A percentile compares a stretch with the other conserved stretches of the same genome.
Evolutionary conservation across 1,284 basidiomycete species (phyloP).

Genomic region (Malassezia arunalokei): DNA sequence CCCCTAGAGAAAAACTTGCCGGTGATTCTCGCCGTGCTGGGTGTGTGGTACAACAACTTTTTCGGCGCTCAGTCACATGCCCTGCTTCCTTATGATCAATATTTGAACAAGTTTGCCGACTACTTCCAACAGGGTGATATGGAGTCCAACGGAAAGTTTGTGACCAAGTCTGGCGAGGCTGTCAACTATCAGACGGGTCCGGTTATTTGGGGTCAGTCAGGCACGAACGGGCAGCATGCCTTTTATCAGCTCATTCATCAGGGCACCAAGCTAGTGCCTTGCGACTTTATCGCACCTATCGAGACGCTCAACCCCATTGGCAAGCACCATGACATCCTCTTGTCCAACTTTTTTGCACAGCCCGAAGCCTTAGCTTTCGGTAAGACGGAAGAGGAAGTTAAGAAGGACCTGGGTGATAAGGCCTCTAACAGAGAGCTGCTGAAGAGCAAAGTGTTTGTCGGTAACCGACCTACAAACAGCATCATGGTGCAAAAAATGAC

Average conservation of each 20-base stretch:
- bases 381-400: constrained; percentile 81
- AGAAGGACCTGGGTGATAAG: constrained; percentile 63
- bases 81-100: constrained; percentile 93
- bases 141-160: constrained; percentile 96
- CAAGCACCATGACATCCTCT: constrained; percentile 86
- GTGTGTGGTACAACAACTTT: constrained; percentile 98
- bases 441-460: constrained; percentile 96
- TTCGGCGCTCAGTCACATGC: constrained; percentile 90
- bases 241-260: constrained; percentile 98
- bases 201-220: constrained; percentile 96
- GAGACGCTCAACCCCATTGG: constrained; percentile 81
- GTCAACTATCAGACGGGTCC: constrained; percentile 96
- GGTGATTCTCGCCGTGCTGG: constrained; percentile 76
- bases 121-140: constrained; percentile 99
- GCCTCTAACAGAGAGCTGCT: constrained; percentile 65
- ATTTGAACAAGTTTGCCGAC: constrained; percentile 96
- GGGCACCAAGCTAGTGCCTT: constrained; percentile 57
- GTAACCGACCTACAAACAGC: constrained; percentile 91
- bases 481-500: constrained; percentile 88
- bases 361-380: constrained; percentile 85
- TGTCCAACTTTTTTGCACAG: constrained; percentile 97
- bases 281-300: constrained; percentile 86
- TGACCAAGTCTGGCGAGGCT: constrained; percentile 81
- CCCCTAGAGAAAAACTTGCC: constrained; percentile 84
- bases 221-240: constrained; percentile 96